Base-by-base conservation (phyloP, 1,284 basidiomycete species). In the Gymnopus androsaceus region DNA sequence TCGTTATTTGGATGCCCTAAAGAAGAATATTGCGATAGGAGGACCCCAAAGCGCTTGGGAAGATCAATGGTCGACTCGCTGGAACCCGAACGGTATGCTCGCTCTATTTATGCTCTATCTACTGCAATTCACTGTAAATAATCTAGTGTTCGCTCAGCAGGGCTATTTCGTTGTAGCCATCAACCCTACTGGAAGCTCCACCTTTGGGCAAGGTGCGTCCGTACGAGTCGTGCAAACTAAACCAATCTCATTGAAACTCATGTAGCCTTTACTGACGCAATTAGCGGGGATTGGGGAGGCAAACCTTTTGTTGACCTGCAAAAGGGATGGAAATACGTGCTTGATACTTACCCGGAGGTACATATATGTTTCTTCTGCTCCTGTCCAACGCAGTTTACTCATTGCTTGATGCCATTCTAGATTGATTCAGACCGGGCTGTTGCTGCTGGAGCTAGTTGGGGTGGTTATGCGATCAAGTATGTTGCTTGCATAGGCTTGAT, bases 141-240 rank as follows among this genome's bases (percentile, higher is more conserved):
- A 11, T 28, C 6, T 50, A 88, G 87, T 90, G 6, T 92, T 91
- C 62, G 81, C 88, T 7, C 84, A 84, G 64, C 90, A 92, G 66
- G 92, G 94, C 0, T 96, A 95, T 70, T 86, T 95, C 63, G 82
- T 85, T 14, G 78, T 95, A 28, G 80, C 87, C 19, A 88, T 95
- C 63, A 97, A 97, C 67, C 92, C 93, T 2, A 94, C 93, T 1
- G 94, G 93, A 5, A 91, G 88, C 41, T 94, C 92, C 1, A 87
- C 89, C 0, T 95, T 94, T 63, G 93, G 93, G 2, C 93, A 94
- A 81, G 79, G 88, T 87, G 62, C 38, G 67, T 61, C 5, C 25
- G 28, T 46, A n/a, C 7, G 33, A 40, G 38, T 40, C 31, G 11
- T 21, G 15, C 8, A 45, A 51, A 30, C 27, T 9, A 40, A 44